phyloP scores from a whole-genome alignment of 345 rosid species.

The Murraya paniculata region DNA sequence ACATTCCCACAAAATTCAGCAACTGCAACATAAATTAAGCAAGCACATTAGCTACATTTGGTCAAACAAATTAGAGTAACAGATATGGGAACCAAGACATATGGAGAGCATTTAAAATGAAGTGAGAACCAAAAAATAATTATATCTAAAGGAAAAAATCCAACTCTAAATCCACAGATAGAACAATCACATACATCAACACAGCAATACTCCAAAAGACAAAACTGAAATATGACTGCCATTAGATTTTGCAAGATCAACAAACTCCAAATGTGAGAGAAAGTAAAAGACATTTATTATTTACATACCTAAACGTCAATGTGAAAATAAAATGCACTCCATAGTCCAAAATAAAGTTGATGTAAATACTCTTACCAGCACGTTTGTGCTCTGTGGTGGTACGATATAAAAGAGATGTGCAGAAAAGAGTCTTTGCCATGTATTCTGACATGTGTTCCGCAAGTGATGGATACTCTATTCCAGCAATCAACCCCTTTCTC shows the following conservation, averaged over 20 bases:
- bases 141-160: background rate
- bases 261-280: background rate
- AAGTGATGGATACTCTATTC: constrained; percentile 68
- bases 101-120: background rate
- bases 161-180: background rate
- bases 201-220: background rate
- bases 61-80: background rate
- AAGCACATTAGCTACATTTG: constrained; percentile 15
- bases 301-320: background rate
- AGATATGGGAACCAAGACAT: background rate
- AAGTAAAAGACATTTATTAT: background rate
- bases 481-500: constrained; percentile 89
- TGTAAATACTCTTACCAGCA: constrained; percentile 42
- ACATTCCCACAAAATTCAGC: constrained; percentile 91
- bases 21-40: constrained; percentile 51
- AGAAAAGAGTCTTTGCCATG: constrained; percentile 85
- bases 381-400: constrained; percentile 79
- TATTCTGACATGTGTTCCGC: constrained; percentile 77
- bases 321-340: background rate
- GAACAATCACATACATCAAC: background rate
- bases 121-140: background rate
- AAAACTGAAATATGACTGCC: background rate
- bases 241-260: background rate
- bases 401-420: constrained; percentile 67
- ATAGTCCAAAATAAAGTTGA: background rate